These are phyloP conservation scores for Colletotrichum sp. DNA, from an alignment of 2,329 filamentous ascomycete species.

Conservation along the genomic window DNA sequence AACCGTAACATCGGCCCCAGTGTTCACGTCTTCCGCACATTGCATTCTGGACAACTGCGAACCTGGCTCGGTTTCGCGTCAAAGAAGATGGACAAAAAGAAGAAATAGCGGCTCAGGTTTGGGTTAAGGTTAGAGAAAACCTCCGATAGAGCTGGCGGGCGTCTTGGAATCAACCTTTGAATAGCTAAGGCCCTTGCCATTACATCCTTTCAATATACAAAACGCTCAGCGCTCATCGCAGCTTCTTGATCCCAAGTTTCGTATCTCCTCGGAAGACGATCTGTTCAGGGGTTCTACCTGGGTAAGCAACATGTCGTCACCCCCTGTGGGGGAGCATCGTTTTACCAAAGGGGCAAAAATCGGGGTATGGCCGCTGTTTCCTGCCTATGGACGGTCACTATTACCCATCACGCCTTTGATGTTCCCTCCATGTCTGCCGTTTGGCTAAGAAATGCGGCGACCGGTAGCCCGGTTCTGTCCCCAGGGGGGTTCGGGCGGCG, in stretches of 20 bases:
- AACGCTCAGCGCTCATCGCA: background rate
- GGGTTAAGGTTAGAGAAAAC: background rate
- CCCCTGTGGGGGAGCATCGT: background rate
- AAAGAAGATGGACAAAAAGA: background rate
- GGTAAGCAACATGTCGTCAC: background rate
- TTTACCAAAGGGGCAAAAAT: background rate
- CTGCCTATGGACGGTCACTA: background rate
- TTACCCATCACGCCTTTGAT: background rate
- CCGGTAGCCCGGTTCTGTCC: background rate
- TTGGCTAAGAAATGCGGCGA: background rate
- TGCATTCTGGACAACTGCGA: background rate
- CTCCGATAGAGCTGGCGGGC: background rate
- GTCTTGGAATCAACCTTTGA: no score
- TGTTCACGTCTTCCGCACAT: background rate
- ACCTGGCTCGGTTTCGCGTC: background rate
- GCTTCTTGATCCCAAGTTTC: background rate
- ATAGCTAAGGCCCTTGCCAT: rapidly evolving
- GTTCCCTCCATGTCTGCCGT: background rate
- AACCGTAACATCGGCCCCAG: background rate
- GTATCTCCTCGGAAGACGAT: background rate
- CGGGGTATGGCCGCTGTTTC: background rate
- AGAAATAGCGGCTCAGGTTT: background rate
- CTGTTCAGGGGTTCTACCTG: background rate
- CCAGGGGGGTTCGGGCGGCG: background rate
- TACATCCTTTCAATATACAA: rapidly evolving